Evolutionary conservation across 2,329 filamentous ascomycete genomes (phyloP), one percentile per base, ranked within the genome.

Genomic region (Truncatella angustata): DNA sequence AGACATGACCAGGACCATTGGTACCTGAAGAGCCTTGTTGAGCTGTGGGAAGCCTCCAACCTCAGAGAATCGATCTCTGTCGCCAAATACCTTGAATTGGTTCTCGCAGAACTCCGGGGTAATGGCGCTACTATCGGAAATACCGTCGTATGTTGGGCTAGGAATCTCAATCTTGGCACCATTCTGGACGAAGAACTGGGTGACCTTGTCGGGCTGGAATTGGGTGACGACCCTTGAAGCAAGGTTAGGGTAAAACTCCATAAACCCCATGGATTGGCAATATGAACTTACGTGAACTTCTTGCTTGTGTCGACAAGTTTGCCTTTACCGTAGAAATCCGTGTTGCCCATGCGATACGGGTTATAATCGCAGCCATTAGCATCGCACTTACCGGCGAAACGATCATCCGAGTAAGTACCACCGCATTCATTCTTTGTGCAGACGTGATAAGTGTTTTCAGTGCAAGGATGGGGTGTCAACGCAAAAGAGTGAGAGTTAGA

Each of bases 321-420:
- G 56, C 77, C 79, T 2, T 75, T 71, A 51, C 84, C 84, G 70
- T 80, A 86, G 74, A 85, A 87, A 67, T 73, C 69, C 32, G 70
- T 69, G 66, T 80, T 75, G 53, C 84, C 84, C 73, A 83, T 76
- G 63, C 83, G 81, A 78, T 79, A 87, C n/a, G 79, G 71, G 75
- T 85, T 85, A 75, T 81, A 86, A 65, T 86, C 84, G 59, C 84
- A 87, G 36, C 84, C 84, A 61, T 85, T 81, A 59, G 81, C 78
- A 65, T 87, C 84, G 65, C 84, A 87, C 52, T 80, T 70, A 54
- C 82, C 81, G 32, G 66, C 68, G 63, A 85, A 85, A 59, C 82
- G 80, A 62, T 77, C 70, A 45, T 66, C 61, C 5, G 69, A 71
- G 58, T 74, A 78, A 26, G 73, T 72, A 54, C 75, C 79, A 56